phyloP scores from a whole-genome alignment of 192 early-diverging fungal genomes.

The Neocallimastix lanati region DNA sequence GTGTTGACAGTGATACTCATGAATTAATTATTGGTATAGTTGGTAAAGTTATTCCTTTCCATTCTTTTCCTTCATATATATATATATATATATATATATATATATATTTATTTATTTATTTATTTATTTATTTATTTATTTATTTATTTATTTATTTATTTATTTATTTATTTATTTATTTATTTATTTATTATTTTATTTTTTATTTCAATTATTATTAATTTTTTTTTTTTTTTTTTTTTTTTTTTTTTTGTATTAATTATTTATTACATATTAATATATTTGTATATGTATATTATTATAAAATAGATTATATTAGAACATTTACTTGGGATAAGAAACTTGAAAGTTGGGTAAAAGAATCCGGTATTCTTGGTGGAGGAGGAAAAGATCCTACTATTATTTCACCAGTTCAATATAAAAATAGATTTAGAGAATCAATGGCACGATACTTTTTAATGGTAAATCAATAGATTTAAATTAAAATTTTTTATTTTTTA shows the following conservation, averaged over 20 bases:
- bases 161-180: no score
- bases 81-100: no score
- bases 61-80: background rate
- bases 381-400: slow-evolving; percentile 87
- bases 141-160: no score
- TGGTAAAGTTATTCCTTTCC: no score
- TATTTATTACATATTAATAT: no score
- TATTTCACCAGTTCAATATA: slow-evolving; percentile 84
- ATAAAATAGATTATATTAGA: slow-evolving; percentile 79
- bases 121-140: background rate
- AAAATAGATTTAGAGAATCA: slow-evolving; percentile 76
- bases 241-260: no score
- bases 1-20: slow-evolving; percentile 65
- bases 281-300: no score
- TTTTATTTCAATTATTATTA: no score
- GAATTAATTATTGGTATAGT: slow-evolving; percentile 96
- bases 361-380: slow-evolving; percentile 75
- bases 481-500: no score
- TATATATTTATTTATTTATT: background rate
- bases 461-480: no score
- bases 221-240: no score
- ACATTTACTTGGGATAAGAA: slow-evolving; percentile 99
- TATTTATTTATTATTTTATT: no score
- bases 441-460: slow-evolving; percentile 86
- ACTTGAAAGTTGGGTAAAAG: slow-evolving; percentile 95